Percentiles rank a stretch among this genome's conserved stretches.
These are phyloP conservation scores for Chalaropsis ovoidea DNA, from an alignment of 2,329 filamentous ascomycete genomes.

Conservation along the genomic window DNA sequence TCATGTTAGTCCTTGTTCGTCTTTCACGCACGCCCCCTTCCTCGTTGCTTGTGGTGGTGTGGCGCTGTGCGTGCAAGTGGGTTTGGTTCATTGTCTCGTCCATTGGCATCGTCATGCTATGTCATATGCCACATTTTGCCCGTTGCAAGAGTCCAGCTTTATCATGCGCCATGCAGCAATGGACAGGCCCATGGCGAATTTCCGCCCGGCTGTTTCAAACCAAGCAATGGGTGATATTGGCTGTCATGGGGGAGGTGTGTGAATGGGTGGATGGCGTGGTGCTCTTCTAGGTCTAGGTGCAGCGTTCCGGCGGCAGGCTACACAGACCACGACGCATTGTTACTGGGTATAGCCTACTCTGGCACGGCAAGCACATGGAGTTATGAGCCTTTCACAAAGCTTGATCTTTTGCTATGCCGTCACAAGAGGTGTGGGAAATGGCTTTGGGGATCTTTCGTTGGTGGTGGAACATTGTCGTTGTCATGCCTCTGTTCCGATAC, in stretches of 20 bases:
- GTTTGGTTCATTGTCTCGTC: not conserved
- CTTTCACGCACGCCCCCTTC: not conserved
- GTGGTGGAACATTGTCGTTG: constrained; percentile 1
- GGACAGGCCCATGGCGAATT: too few relatives aligned
- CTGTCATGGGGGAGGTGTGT: too few relatives aligned
- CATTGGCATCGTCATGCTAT: not conserved
- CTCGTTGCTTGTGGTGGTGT: not conserved
- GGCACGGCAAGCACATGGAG: not conserved
- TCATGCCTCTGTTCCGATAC: not conserved
- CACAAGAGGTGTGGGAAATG: not conserved
- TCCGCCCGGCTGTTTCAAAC: too few relatives aligned
- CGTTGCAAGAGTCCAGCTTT: too few relatives aligned
- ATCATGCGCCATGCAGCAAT: too few relatives aligned
- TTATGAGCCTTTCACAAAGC: not conserved
- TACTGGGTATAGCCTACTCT: not conserved
- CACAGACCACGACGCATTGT: not conserved
- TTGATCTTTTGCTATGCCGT: not conserved
- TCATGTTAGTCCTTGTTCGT: not conserved
- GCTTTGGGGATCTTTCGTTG: not conserved
- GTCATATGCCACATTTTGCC: not conserved
- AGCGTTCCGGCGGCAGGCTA: not conserved
- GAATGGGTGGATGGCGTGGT: not conserved
- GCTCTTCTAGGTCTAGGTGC: not conserved
- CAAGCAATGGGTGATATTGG: too few relatives aligned
- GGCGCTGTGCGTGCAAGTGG: not conserved